Base-by-base conservation (phyloP, 352 stramenopile species). In the Globisporangium carolinianum region DNA sequence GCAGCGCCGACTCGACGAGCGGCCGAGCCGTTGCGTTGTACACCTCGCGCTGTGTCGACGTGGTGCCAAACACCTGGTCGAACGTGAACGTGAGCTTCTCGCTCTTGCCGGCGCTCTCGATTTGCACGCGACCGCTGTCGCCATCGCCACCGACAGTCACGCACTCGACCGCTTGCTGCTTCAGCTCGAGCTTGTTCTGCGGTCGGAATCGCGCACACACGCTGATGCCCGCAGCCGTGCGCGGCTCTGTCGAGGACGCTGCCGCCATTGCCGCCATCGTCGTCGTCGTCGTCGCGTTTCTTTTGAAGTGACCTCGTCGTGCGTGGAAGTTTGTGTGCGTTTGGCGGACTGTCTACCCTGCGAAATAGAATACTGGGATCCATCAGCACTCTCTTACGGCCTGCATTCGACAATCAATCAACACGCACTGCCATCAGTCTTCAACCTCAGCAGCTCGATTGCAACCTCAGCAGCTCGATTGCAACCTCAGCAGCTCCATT, bases 151-250 rank as follows among this genome's bases (percentile, higher is more conserved):
- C 76, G 53, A 86, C 58, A 7, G 35, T 63, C 54, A 89, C 76
- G 39, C 72, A 81, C 53, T 86, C 72, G 45, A 85, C 73, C 0
- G 76, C 76, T 59, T 86, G 65, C 59, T 87, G 80, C 65, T 86
- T 78, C 41, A 75, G 60, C 66, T 90, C 80, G 41, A 90, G 76
- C 53, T 81, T 86, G 65, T 88, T 90, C 67, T 90, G 80, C 68
- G 77, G 77, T 6, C 77, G 80, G 65, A 90, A 90, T 53, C 80
- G 75, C 58, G 78, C 80, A 54, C 72, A 88, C 49, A 90, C 80
- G 55, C 78, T 77, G 58, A 90, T 73, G 53, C 79, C 79, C n/a
- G 68, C 79, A 36, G 6, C 17, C 2, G 47, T 12, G 5, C 47
- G 24, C 17, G 47, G 18, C 45, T 49, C 45, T 17, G 17, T 32